Evolutionary conservation across 768 basidiomycete species (phyloP).

Genomic region (Asterophora parasitica): DNA sequence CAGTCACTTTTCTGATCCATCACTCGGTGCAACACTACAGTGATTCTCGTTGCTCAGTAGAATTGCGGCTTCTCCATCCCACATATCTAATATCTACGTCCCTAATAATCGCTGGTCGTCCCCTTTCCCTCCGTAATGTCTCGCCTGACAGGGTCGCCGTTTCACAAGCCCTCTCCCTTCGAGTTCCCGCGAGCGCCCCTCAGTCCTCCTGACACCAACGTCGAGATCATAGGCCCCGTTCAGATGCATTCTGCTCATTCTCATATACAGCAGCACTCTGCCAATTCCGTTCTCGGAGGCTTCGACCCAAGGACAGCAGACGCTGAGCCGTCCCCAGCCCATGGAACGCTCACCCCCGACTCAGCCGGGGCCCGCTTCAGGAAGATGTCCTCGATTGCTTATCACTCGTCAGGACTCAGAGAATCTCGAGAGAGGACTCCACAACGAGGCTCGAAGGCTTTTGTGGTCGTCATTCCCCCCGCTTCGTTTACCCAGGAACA

Average conservation of each 20-base stretch:
- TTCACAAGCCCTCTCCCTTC: constrained; percentile 42
- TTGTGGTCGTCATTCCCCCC: constrained; percentile 68
- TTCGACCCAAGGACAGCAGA: constrained; percentile 12
- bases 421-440: constrained; percentile 38
- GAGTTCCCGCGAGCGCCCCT: constrained; percentile 37
- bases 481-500: constrained; percentile 52
- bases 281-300: constrained; percentile 4
- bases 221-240: constrained; percentile 17
- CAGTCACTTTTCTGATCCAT: constrained; percentile 5
- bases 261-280: too few relatives aligned
- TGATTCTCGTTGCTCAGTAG: constrained; percentile 9
- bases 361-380: constrained; percentile 33
- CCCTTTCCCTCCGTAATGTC: constrained; percentile 29
- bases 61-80: neutral
- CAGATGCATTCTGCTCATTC: neutral
- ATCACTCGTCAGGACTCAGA: constrained; percentile 44
- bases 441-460: constrained; percentile 42
- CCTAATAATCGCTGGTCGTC: constrained; percentile 10
- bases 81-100: neutral
- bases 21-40: constrained; percentile 2
- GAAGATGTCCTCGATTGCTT: constrained; percentile 47
- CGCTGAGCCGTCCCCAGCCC: constrained; percentile 6
- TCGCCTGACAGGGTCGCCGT: constrained; percentile 35
- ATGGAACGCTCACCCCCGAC: constrained; percentile 23
- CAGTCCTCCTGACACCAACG: constrained; percentile 39